Evolutionary conservation across 2,329 filamentous ascomycete species (phyloP).

Genomic region (Fusarium miscanthi): DNA sequence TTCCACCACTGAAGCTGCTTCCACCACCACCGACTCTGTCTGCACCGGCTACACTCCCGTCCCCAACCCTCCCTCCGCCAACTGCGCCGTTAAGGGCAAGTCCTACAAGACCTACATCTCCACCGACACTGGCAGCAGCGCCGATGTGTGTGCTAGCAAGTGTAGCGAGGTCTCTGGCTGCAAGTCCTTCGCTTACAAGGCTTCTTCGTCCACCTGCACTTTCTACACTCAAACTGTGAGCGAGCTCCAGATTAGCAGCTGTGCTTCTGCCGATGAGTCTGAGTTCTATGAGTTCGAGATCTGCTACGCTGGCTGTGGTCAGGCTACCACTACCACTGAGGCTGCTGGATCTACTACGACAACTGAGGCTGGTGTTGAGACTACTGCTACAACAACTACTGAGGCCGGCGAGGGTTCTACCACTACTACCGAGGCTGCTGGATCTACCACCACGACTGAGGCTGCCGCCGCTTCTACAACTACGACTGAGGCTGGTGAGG

Average conservation of each 20-base stretch:
- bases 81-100: background rate
- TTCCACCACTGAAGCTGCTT: background rate
- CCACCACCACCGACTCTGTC: background rate
- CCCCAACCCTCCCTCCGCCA: background rate
- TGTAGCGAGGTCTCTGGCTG: background rate
- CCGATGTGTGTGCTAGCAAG: background rate
- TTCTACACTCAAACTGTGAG: background rate
- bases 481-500: background rate
- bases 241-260: background rate
- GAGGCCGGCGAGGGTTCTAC: background rate
- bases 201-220: background rate
- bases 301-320: background rate
- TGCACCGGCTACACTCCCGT: slow-evolving; percentile 15
- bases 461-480: background rate
- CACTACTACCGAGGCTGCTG: background rate
- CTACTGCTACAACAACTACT: background rate
- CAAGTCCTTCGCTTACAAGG: background rate
- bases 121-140: background rate
- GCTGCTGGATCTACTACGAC: background rate
- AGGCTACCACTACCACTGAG: background rate
- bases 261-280: background rate
- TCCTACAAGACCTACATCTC: background rate
- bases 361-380: background rate
- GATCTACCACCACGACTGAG: background rate
- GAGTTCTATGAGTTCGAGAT: background rate